A percentile compares a stretch with the other conserved stretches of the same genome.
These are phyloP conservation scores for Leptodermis oblonga DNA, from an alignment of 257 asterid genomes.

Conservation along the genomic window DNA sequence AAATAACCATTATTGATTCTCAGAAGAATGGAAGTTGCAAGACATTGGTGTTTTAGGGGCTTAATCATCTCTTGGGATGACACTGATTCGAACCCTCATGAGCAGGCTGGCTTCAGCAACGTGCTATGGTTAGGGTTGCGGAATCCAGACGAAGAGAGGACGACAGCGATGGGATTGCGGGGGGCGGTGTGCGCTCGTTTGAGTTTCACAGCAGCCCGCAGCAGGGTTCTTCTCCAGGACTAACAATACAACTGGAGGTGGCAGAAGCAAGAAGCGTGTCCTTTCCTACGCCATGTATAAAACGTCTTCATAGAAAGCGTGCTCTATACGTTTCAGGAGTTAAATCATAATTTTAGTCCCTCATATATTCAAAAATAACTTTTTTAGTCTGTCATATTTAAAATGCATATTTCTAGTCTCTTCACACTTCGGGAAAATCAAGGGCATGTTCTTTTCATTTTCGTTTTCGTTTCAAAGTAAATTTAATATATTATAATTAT, in stretches of 20 bases:
- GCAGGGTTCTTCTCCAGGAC: neutral
- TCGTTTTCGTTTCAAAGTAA: too few relatives aligned
- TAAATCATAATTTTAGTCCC: too few relatives aligned
- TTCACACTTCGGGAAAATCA: too few relatives aligned
- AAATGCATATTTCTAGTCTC: too few relatives aligned
- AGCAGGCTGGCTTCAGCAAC: conserved; percentile 11
- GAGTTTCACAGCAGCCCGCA: neutral
- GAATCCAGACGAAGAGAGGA: neutral
- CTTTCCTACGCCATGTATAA: neutral
- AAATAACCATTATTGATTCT: conserved; percentile 8
- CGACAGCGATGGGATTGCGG: neutral
- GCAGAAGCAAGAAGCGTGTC: conserved; percentile 7
- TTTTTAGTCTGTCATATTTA: too few relatives aligned
- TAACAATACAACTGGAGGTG: neutral
- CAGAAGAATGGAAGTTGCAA: conserved; percentile 19
- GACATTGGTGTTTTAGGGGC: conserved; percentile 42
- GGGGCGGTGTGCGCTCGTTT: neutral
- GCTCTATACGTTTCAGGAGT: too few relatives aligned
- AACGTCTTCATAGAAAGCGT: neutral
- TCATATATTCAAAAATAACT: too few relatives aligned
- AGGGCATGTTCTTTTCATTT: too few relatives aligned
- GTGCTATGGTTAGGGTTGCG: neutral
- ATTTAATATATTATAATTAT: too few relatives aligned
- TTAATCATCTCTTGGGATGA: conserved; percentile 55
- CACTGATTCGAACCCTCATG: conserved; percentile 35